Percentiles rank a stretch among this genome's conserved stretches.
Evolutionary conservation across 257 asterid genomes (phyloP).

Genomic region (Misopates orontium): DNA sequence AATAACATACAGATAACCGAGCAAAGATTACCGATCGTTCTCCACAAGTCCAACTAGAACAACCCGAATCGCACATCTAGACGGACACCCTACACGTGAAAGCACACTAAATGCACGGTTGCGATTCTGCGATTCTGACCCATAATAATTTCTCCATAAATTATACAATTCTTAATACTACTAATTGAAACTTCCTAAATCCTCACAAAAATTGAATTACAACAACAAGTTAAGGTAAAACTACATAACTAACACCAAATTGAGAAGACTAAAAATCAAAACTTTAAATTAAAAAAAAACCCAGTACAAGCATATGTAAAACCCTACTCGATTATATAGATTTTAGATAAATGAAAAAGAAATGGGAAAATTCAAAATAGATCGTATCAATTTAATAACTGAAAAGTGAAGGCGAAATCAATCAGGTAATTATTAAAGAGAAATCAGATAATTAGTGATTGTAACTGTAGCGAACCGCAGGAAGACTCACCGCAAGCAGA

Average conservation of each 20-base stretch:
- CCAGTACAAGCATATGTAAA: slow-evolving; percentile 5
- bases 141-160: background rate
- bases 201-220: slow-evolving; percentile 12
- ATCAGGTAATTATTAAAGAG: no score
- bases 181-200: slow-evolving; percentile 16
- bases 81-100: background rate
- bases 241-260: slow-evolving; percentile 3
- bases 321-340: slow-evolving; percentile 23
- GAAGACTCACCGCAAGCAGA: slow-evolving; percentile 48
- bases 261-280: background rate
- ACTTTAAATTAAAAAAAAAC: slow-evolving; percentile 14
- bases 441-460: slow-evolving; percentile 1
- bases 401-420: no score
- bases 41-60: background rate
- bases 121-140: no score
- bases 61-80: background rate
- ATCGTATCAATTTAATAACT: no score
- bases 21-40: slow-evolving; percentile 19
- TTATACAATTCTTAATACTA: background rate
- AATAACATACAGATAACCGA: background rate
- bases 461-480: slow-evolving; percentile 32
- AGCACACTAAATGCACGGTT: background rate
- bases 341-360: background rate
- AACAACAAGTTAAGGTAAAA: background rate
- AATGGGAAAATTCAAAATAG: background rate